Conservation (phyloP, 1,284 basidiomycete species). For the Xanthoconium separans region DNA sequence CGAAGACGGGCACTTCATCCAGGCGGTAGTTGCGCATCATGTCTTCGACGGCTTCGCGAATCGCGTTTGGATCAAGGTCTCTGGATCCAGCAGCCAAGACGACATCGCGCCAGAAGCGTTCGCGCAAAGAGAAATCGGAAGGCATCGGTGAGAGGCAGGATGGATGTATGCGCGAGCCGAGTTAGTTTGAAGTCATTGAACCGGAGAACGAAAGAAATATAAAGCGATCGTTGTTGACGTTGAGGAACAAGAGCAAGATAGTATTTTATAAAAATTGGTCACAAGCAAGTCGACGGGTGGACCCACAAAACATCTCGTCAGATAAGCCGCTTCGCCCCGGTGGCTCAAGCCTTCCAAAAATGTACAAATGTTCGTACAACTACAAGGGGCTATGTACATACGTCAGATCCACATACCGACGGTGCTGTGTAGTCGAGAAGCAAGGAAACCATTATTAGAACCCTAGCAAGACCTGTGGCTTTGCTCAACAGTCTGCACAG, state of each 20-base stretch:
- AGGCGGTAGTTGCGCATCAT: constrained; percentile 26
- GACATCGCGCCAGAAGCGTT: constrained; percentile 28
- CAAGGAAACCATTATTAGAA: not conserved
- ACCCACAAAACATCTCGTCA: constrained; percentile 21
- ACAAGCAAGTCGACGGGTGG: constrained; percentile 6
- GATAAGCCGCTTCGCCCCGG: constrained; percentile 6
- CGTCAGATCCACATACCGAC: not conserved
- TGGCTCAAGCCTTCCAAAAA: constrained; percentile 21
- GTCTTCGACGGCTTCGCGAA: constrained; percentile 23
- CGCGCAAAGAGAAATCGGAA: constrained; percentile 11
- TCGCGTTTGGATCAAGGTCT: constrained; percentile 10
- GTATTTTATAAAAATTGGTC: not conserved
- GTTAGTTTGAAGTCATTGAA: not conserved
- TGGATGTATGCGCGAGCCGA: constrained; percentile 5
- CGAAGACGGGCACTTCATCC: constrained; percentile 23
- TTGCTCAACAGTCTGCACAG: too few species aligned
- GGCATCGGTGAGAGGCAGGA: constrained; percentile 12
- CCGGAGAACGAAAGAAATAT: constrained; percentile 2
- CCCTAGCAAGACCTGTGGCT: not conserved
- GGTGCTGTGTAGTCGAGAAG: not conserved
- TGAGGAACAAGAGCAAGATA: not conserved
- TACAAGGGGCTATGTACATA: constrained; percentile 9
- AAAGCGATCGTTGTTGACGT: not conserved
- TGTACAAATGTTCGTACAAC: constrained; percentile 6
- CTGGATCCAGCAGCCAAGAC: constrained; percentile 10